These are phyloP conservation scores for Diaporthe destruens DNA, from an alignment of 2,329 filamentous ascomycete genomes.

Conservation along the genomic window DNA sequence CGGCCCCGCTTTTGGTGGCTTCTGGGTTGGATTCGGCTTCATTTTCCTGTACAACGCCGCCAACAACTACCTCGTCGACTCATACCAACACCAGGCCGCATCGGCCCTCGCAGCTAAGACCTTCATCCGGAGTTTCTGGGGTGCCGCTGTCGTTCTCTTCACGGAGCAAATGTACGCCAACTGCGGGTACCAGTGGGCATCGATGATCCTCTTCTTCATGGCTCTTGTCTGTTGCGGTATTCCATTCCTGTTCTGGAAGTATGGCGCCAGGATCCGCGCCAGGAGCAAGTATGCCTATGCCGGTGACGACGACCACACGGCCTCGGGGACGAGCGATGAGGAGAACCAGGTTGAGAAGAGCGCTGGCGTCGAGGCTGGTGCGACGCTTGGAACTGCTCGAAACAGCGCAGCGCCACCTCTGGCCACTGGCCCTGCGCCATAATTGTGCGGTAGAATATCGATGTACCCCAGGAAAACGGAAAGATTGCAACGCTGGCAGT, in stretches of 20 bases:
- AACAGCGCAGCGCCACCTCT: slow-evolving; percentile 15
- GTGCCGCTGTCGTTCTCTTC: slow-evolving; percentile 81
- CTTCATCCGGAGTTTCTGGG: slow-evolving; percentile 84
- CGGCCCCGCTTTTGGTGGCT: slow-evolving; percentile 78
- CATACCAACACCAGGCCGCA: slow-evolving; percentile 79
- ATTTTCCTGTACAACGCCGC: slow-evolving; percentile 86
- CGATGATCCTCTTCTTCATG: slow-evolving; percentile 78
- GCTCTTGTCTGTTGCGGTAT: slow-evolving; percentile 83
- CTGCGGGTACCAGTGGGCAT: slow-evolving; percentile 82
- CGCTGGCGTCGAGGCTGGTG: slow-evolving; percentile 25
- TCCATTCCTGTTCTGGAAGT: slow-evolving; percentile 85
- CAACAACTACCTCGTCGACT: slow-evolving; percentile 79
- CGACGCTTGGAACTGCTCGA: slow-evolving; percentile 9
- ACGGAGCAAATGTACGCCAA: slow-evolving; percentile 84
- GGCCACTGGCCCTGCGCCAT: slow-evolving; percentile 25
- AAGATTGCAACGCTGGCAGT: background rate
- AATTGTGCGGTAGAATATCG: background rate
- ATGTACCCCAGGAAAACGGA: background rate
- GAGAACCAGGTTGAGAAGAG: slow-evolving; percentile 49
- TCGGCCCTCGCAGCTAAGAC: slow-evolving; percentile 87
- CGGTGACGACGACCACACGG: slow-evolving; percentile 62
- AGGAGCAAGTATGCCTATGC: slow-evolving; percentile 80
- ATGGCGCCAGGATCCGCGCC: slow-evolving; percentile 77
- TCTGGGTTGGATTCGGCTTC: slow-evolving; percentile 82
- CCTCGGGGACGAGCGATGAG: slow-evolving; percentile 49